Percentiles rank a stretch among this genome's conserved stretches.
phyloP scores from a whole-genome alignment of 495 filamentous ascomycete species.

The Daldinia concentrica region DNA sequence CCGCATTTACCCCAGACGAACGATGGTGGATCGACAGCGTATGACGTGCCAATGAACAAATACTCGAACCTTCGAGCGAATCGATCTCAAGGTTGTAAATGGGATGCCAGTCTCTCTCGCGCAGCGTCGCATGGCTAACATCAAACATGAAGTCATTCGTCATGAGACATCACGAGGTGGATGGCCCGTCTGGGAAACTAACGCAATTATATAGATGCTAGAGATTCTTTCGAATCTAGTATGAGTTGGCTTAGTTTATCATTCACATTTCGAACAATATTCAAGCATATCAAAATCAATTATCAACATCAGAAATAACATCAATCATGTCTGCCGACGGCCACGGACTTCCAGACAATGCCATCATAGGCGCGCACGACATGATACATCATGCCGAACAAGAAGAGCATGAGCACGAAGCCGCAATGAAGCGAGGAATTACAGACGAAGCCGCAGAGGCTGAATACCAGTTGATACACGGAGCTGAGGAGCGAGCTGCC shows the following conservation, averaged over 20 bases:
- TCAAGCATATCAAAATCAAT: neutral
- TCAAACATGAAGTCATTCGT: conserved; percentile 37
- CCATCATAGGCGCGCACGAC: conserved; percentile 43
- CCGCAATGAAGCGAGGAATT: conserved; percentile 42
- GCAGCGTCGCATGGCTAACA: conserved; percentile 32
- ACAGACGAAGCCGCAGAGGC: conserved; percentile 44
- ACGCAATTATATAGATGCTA: conserved; percentile 32
- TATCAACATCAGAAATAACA: conserved; percentile 14
- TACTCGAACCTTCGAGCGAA: conserved; percentile 37
- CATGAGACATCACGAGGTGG: conserved; percentile 36
- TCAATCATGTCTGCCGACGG: conserved; percentile 44
- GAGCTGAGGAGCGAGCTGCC: conserved; percentile 39
- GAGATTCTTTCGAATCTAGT: conserved; percentile 1
- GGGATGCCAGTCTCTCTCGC: conserved; percentile 30
- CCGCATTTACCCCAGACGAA: conserved; percentile 42
- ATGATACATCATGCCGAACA: conserved; percentile 50
- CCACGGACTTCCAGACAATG: conserved; percentile 43
- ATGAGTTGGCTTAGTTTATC: neutral
- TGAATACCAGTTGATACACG: conserved; percentile 46
- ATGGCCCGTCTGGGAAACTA: conserved; percentile 9
- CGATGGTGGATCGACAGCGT: conserved; percentile 39
- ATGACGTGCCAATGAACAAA: conserved; percentile 40
- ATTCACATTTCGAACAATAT: conserved; percentile 3
- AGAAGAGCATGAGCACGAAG: conserved; percentile 48
- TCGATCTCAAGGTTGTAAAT: conserved; percentile 26